phyloP scores from a whole-genome alignment of 1,284 basidiomycete species.

The Uromyces viciae-fabae region DNA sequence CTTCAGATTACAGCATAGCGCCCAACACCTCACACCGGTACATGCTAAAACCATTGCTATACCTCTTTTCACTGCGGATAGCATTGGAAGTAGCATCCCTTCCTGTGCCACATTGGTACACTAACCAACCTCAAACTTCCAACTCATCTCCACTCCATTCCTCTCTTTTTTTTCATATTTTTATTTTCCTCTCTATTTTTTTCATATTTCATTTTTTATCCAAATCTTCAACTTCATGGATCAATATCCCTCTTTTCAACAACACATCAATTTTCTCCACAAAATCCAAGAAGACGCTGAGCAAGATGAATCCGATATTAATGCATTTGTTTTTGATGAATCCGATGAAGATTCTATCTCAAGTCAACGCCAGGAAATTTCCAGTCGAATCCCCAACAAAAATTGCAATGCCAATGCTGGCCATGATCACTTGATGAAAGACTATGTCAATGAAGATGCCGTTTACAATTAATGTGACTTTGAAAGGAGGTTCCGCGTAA shows the following conservation, averaged over 20 bases:
- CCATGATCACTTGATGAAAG: neutral
- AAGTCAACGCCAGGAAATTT: neutral
- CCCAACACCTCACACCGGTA: too few relatives aligned
- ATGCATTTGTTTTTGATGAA: slow-evolving; percentile 3
- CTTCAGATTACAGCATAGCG: neutral
- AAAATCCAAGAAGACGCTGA: neutral
- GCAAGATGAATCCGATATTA: neutral
- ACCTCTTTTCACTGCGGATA: too few relatives aligned
- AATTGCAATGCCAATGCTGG: neutral
- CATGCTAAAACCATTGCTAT: too few relatives aligned
- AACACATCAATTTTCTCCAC: neutral
- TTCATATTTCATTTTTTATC: neutral
- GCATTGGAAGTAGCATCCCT: too few relatives aligned
- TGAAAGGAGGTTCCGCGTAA: neutral
- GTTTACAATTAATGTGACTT: neutral
- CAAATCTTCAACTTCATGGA: neutral
- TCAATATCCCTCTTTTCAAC: neutral
- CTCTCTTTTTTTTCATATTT: neutral
- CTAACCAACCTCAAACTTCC: too few relatives aligned
- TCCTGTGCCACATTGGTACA: too few relatives aligned
- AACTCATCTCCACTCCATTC: neutral
- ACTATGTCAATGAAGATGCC: neutral
- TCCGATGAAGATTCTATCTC: neutral
- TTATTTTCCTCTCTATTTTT: too few relatives aligned
- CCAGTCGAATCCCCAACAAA: neutral